Conservation (phyloP, 2,329 filamentous ascomycete species). For the Thermoascus crustaceus region DNA sequence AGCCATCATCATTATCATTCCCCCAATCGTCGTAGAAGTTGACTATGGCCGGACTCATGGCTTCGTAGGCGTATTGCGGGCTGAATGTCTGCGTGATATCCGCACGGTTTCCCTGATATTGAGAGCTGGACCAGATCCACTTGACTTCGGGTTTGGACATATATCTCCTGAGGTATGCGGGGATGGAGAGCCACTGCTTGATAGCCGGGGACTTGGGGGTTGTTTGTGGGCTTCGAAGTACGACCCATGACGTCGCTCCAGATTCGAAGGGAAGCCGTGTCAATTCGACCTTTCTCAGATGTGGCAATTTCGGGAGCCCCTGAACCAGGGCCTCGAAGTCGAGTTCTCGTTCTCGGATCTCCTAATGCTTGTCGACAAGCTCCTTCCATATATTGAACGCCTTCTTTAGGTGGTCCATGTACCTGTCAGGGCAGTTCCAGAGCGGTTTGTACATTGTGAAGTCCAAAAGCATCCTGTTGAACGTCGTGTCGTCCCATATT, state of each 20-base stretch:
- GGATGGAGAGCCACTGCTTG: neutral
- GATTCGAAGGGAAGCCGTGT: neutral
- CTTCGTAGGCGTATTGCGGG: neutral
- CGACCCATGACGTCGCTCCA: neutral
- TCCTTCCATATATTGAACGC: neutral
- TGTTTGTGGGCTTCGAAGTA: neutral
- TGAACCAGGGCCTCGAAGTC: neutral
- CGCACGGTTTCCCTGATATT: neutral
- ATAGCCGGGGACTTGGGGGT: neutral
- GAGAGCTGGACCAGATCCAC: neutral
- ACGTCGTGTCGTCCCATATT: constrained; percentile 2
- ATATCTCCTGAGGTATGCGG: neutral
- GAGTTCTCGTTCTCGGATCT: neutral
- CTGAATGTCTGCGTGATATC: neutral
- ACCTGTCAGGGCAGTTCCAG: neutral
- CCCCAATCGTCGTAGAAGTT: neutral
- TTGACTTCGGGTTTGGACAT: neutral
- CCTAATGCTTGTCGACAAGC: neutral
- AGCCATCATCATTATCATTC: neutral
- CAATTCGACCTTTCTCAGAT: neutral
- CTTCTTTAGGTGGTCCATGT: neutral
- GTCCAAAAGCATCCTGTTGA: constrained; percentile 1
- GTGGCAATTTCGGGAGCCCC: neutral
- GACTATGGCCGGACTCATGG: neutral
- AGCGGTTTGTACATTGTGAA: neutral